A percentile compares a stretch with the other conserved stretches of the same genome.
Conservation (phyloP, 2,329 filamentous ascomycete species). For the Tolypocladium ovalisporum region DNA sequence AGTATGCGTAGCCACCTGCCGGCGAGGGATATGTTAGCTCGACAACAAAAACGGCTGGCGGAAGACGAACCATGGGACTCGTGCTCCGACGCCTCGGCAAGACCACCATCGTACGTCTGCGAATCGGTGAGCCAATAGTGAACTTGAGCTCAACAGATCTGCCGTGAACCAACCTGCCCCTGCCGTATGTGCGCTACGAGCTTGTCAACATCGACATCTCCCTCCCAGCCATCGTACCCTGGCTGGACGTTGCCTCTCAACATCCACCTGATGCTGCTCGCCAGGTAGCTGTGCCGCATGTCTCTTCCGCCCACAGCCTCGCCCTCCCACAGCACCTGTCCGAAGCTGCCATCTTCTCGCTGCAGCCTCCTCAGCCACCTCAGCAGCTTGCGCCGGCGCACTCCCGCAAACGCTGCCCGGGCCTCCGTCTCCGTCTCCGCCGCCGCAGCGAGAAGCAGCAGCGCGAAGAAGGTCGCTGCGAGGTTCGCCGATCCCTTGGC, state of each 20-base stretch:
- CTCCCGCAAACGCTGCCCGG: conserved; percentile 41
- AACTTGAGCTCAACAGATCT: background rate
- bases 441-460: conserved; percentile 55
- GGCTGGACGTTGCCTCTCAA: conserved; percentile 50
- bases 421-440: conserved; percentile 28
- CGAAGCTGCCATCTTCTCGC: conserved; percentile 79
- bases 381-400: conserved; percentile 58
- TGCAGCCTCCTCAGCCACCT: conserved; percentile 69
- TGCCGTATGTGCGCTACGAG: conserved; percentile 60
- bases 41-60: background rate
- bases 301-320: conserved; percentile 68
- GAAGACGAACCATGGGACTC: conserved; percentile 64
- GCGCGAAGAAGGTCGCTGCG: conserved; percentile 80
- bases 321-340: conserved; percentile 58
- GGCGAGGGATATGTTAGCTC: background rate
- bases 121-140: background rate
- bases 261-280: conserved; percentile 71
- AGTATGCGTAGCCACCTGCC: conserved; percentile 84
- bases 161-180: conserved; percentile 34
- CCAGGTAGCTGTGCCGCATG: conserved; percentile 80
- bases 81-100: conserved; percentile 65
- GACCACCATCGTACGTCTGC: conserved; percentile 75
- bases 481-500: conserved; percentile 52
- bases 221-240: conserved; percentile 41
- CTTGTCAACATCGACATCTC: conserved; percentile 64